Conservation (phyloP, 2,329 filamentous ascomycete species). For the Fusarium sp. region DNA sequence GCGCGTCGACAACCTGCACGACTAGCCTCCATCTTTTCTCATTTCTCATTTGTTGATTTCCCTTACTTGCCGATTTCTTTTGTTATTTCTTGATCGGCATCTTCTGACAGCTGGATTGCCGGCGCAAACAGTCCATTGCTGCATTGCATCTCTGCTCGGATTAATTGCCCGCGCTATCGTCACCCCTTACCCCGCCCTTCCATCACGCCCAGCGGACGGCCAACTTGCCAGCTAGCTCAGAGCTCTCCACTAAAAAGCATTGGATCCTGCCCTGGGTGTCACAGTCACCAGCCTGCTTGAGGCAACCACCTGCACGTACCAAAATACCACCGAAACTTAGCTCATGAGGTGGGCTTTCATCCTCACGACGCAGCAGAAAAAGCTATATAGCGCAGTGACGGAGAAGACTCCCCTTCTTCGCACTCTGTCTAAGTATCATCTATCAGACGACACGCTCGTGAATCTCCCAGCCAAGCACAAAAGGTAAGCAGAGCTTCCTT, state of each 20-base stretch:
- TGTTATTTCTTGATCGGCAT: neutral
- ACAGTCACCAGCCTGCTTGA: slow-evolving; percentile 9
- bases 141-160: slow-evolving; percentile 16
- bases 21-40: neutral
- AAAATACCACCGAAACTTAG: slow-evolving; percentile 8
- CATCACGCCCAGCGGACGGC: slow-evolving; percentile 27
- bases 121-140: neutral
- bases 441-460: neutral
- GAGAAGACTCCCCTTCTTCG: neutral
- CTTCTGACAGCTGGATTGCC: neutral
- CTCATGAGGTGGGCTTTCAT: slow-evolving; percentile 14
- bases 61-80: neutral
- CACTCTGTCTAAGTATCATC: neutral
- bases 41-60: neutral
- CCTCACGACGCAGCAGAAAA: slow-evolving; percentile 8
- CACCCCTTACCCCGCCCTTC: slow-evolving; percentile 44
- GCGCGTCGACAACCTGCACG: slow-evolving; percentile 4
- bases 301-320: slow-evolving; percentile 1
- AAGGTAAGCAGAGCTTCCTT: neutral
- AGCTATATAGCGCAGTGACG: neutral
- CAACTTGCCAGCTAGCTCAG: slow-evolving; percentile 12
- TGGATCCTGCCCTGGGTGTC: slow-evolving; percentile 1
- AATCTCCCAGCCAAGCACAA: neutral
- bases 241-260: slow-evolving; percentile 26
- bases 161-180: slow-evolving; percentile 35